Base-by-base conservation (phyloP, 2,329 filamentous ascomycete species). In the Microdochium bolleyi region DNA sequence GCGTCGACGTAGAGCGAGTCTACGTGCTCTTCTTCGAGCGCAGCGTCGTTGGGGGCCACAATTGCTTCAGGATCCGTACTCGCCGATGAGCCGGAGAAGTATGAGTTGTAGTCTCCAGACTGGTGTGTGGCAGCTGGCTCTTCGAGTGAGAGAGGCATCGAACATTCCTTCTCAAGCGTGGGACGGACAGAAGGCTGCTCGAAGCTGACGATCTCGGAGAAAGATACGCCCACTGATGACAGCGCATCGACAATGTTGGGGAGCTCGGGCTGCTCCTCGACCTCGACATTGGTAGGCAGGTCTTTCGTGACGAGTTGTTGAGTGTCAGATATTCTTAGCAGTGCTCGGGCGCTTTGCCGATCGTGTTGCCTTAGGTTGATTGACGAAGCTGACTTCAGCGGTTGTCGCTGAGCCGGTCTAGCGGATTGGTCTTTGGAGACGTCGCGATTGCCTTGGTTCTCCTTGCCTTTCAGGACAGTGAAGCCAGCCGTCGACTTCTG, bases 1-100 rank as follows among this genome's bases (percentile, higher is more conserved):
- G 73, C 73, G 57, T 77, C 74, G 56, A 75, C 64, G 62, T 75
- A 76, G 48, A 67, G 63, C 5, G 67, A 63, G 50, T 72, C 73
- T n/a, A 67, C 67, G 14, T 64, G 56, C 48, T 75, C 70, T 30
- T 71, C 69, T 49, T 68, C 61, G 30, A 54, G 48, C 3, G 9
- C 7, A 19, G 3, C 13, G 19, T 21, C 8, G 41, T 46, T 22
- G 19, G 19, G 3, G 41, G 10, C 4, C 10, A 22, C 7, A 19
- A 19, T 46, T 16, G 16, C 8, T 19, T 46, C 41, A 11, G n/a
- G 41, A 46, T 7, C 19, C 22, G 41, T 46, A 7, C 19, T 19
- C 22, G 16, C 16, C n/a, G 21, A 21, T 7, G 41, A 24, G 19
- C 41, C 41, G 13, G 21, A 21, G 21, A 24, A 24, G 41, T 46